A percentile compares a stretch with the other conserved stretches of the same genome.
Evolutionary conservation across 495 filamentous ascomycete genomes (phyloP).

Genomic region (Cairneyella variabilis): DNA sequence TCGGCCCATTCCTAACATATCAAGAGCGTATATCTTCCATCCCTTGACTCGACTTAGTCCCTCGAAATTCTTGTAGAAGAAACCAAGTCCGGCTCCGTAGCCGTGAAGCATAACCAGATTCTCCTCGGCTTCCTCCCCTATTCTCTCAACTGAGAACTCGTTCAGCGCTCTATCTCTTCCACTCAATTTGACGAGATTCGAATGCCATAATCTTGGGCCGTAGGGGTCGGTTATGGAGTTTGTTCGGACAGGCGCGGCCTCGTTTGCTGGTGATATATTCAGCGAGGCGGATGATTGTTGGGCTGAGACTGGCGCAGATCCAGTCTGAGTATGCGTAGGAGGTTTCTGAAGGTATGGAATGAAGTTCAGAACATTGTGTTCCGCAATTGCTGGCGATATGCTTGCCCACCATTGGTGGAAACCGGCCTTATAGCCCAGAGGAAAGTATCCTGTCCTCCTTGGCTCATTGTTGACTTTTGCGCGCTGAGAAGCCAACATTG

Average conservation of each 20-base stretch:
- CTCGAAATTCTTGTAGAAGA: slow-evolving; percentile 98
- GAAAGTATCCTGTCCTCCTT: slow-evolving; percentile 54
- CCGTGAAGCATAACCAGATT: slow-evolving; percentile 97
- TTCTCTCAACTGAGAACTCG: slow-evolving; percentile 85
- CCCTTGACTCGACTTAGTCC: slow-evolving; percentile 68
- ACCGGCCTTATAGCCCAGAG: slow-evolving; percentile 86
- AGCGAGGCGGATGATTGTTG: slow-evolving; percentile 31
- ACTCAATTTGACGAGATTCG: slow-evolving; percentile 74
- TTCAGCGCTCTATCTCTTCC: slow-evolving; percentile 87
- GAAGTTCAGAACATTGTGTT: slow-evolving; percentile 84
- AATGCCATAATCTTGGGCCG: slow-evolving; percentile 82
- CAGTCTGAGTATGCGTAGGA: slow-evolving; percentile 67
- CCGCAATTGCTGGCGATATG: slow-evolving; percentile 75
- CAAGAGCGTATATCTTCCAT: slow-evolving; percentile 89
- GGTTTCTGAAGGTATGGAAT: slow-evolving; percentile 80
- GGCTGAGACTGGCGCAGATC: slow-evolving; percentile 42
- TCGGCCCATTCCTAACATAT: slow-evolving; percentile 92
- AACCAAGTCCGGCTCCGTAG: slow-evolving; percentile 91
- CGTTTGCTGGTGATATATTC: slow-evolving; percentile 29
- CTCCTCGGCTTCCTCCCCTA: slow-evolving; percentile 66
- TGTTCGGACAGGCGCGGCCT: slow-evolving; percentile 15
- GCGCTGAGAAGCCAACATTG: slow-evolving; percentile 49
- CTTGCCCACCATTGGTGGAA: slow-evolving; percentile 93
- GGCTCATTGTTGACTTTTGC: slow-evolving; percentile 33
- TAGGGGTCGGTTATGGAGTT: slow-evolving; percentile 65